Conservation (phyloP, 1,284 basidiomycete species). For the Heliocybe sulcata region DNA sequence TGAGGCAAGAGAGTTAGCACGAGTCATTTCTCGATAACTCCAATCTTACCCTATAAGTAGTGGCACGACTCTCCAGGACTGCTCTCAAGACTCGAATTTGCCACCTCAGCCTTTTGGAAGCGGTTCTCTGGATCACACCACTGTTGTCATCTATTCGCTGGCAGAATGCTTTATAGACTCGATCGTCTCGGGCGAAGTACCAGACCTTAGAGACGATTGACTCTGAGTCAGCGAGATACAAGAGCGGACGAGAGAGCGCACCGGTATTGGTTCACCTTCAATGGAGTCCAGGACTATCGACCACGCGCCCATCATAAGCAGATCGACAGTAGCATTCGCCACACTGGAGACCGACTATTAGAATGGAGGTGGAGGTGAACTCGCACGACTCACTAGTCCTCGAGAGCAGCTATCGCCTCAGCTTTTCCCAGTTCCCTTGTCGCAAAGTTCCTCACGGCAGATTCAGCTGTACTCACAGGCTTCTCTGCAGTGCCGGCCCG, state of each 20-base stretch:
- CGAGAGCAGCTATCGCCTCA: slow-evolving; percentile 65
- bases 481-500: slow-evolving; percentile 53
- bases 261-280: slow-evolving; percentile 56
- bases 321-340: slow-evolving; percentile 72
- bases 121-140: slow-evolving; percentile 36
- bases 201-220: slow-evolving; percentile 41
- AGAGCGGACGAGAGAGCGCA: slow-evolving; percentile 22
- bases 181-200: slow-evolving; percentile 77
- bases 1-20: slow-evolving; percentile 18
- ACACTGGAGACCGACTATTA: slow-evolving; percentile 35
- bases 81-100: slow-evolving; percentile 57
- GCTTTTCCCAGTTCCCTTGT: slow-evolving; percentile 73
- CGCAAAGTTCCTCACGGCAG: slow-evolving; percentile 66
- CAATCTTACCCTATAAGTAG: slow-evolving; percentile 52
- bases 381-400: slow-evolving; percentile 64
- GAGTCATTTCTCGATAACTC: slow-evolving; percentile 4
- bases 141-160: slow-evolving; percentile 51
- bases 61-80: slow-evolving; percentile 56
- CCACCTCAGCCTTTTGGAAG: slow-evolving; percentile 58
- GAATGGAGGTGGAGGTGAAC: background rate
- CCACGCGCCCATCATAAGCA: slow-evolving; percentile 73
- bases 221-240: slow-evolving; percentile 5
- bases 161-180: slow-evolving; percentile 64
- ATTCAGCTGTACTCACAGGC: slow-evolving; percentile 61
- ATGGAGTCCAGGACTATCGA: slow-evolving; percentile 45